phyloP scores from a whole-genome alignment of 1,284 basidiomycete species.

The Rugiboletus extremiorientalis region DNA sequence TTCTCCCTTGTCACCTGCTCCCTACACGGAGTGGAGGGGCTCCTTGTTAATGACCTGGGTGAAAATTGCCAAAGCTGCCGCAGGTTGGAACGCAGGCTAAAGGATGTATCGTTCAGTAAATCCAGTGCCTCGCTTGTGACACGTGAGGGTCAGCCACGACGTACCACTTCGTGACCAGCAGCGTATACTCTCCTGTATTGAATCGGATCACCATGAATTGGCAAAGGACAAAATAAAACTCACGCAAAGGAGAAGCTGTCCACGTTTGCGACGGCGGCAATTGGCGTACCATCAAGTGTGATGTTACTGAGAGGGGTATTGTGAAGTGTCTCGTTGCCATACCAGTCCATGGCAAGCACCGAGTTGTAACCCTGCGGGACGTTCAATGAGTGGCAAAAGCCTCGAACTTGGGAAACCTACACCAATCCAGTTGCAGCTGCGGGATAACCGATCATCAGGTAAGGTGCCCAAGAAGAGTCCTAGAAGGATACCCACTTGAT shows the following conservation, averaged over 20 bases:
- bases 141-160: conserved; percentile 21
- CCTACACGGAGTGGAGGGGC: conserved; percentile 53
- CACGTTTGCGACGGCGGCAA: conserved; percentile 62
- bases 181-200: conserved; percentile 47
- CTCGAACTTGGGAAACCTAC: conserved; percentile 16
- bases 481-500: conserved; percentile 46
- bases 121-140: not conserved
- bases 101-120: conserved; percentile 6
- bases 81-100: conserved; percentile 59
- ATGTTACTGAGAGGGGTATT: conserved; percentile 56
- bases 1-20: not conserved
- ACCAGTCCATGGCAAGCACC: conserved; percentile 63
- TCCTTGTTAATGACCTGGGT: conserved; percentile 51
- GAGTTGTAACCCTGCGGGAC: conserved; percentile 40
- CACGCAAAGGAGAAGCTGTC: conserved; percentile 64
- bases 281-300: conserved; percentile 48
- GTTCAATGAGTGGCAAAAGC: not conserved
- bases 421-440: conserved; percentile 65
- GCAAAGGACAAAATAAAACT: conserved; percentile 19
- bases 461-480: not conserved
- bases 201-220: not conserved
- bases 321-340: conserved; percentile 49
- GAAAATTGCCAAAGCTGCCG: conserved; percentile 55
- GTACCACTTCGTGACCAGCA: conserved; percentile 59
- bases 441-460: not conserved